These are phyloP conservation scores for Volvariella volvacea DNA, from an alignment of 1,284 basidiomycete species.

Conservation along the genomic window DNA sequence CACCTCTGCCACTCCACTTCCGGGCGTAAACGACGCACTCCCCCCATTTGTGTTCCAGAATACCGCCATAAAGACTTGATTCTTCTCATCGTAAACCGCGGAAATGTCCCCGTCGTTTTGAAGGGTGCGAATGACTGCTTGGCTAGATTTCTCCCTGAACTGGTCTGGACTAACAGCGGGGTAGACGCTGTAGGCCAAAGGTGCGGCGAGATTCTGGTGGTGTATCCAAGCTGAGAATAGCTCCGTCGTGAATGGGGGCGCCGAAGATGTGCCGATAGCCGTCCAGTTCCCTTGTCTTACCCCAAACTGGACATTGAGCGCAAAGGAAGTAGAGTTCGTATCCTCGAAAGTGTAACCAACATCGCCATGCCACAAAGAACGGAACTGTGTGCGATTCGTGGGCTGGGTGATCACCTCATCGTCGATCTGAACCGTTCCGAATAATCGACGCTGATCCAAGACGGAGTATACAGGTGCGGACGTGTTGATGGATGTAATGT, in stretches of 20 bases:
- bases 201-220: constrained; percentile 25
- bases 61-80: constrained; percentile 15
- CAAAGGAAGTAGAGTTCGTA: constrained; percentile 15
- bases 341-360: constrained; percentile 43
- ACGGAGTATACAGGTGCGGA: constrained; percentile 46
- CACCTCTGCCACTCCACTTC: too few species aligned
- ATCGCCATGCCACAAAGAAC: constrained; percentile 47
- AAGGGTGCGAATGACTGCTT: constrained; percentile 25
- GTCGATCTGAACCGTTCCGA: constrained; percentile 35
- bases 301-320: constrained; percentile 37
- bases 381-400: constrained; percentile 20
- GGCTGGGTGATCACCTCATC: constrained; percentile 22
- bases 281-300: constrained; percentile 49
- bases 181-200: constrained; percentile 45
- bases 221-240: constrained; percentile 54
- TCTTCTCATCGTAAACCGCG: constrained; percentile 18
- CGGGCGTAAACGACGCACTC: too few species aligned
- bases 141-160: constrained; percentile 23
- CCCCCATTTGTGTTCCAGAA: too few species aligned
- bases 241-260: constrained; percentile 39
- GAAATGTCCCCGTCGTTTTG: constrained; percentile 33
- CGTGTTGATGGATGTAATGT: constrained; percentile 31
- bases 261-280: constrained; percentile 47
- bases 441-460: constrained; percentile 51
- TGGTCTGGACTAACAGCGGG: constrained; percentile 32